Conservation (phyloP, 106 monocot species). For the Phalaenopsis equestris region DNA sequence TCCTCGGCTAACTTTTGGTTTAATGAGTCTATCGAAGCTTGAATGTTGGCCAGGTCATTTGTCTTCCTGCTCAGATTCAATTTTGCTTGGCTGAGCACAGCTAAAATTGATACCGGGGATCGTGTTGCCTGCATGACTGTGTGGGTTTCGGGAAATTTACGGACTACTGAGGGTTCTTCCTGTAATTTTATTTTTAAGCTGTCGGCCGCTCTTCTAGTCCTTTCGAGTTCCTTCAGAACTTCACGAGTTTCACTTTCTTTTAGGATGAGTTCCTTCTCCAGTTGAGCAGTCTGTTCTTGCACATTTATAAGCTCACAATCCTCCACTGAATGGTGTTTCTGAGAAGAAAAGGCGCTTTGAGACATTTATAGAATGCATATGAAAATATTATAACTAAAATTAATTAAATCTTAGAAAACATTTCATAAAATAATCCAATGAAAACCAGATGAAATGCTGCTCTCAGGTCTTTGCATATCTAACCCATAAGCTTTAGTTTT, state of each 20-base stretch:
- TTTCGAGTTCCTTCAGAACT: conserved; percentile 70
- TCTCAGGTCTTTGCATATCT: too few species aligned
- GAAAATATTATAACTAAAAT: not conserved
- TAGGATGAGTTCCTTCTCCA: conserved; percentile 73
- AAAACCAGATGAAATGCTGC: not conserved
- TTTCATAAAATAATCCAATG: not conserved
- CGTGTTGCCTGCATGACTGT: conserved; percentile 10
- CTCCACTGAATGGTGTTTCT: conserved; percentile 13
- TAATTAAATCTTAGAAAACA: not conserved
- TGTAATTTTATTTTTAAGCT: conserved; percentile 47
- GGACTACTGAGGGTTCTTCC: conserved; percentile 31
- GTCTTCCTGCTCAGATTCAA: conserved; percentile 58
- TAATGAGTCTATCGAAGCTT: conserved; percentile 36
- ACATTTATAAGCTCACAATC: conserved; percentile 30
- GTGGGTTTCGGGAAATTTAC: not conserved
- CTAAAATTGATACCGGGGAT: conserved; percentile 39
- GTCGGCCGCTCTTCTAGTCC: conserved; percentile 54
- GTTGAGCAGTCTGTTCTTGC: conserved; percentile 42
- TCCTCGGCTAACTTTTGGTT: conserved; percentile 54
- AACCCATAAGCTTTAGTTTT: too few species aligned
- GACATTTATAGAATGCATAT: not conserved
- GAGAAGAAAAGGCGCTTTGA: not conserved
- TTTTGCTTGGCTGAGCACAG: conserved; percentile 73
- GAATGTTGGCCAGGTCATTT: conserved; percentile 44
- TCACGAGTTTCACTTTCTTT: conserved; percentile 79